Evolutionary conservation across 352 stramenopile genomes (phyloP), one percentile per base, ranked within the genome.

Genomic region (Elongisporangium undulatum): DNA sequence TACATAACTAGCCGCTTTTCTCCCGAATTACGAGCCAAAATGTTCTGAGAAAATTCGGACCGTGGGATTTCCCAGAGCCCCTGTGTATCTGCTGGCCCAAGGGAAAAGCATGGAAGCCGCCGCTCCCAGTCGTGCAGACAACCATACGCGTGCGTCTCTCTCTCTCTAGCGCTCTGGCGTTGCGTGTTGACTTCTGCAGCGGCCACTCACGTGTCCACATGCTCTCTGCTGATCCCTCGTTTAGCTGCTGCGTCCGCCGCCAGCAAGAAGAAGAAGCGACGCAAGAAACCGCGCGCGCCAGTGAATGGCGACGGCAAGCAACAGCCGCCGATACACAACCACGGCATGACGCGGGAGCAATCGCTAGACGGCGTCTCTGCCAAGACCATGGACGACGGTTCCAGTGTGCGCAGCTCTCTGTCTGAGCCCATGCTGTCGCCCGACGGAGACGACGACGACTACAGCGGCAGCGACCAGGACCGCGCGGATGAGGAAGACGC

Each of bases 401-500:
- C 38, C 29, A 64, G 58, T 50, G 49, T 64, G 26, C 62, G 59
- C 56, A 76, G 69, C 57, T 59, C 59, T 29, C 55, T 73, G 21
- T 73, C 65, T 8, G 57, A 41, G 29, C 29, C 29, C 29, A 15
- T 20, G 19, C 41, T 48, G 5, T 51, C 48, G 48, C 17, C 51
- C n/a, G 58, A 55, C 48, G 45, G 63, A 19, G n/a, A n/a, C n/a
- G 67, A 53, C 45, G 62, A 64, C 45, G 65, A 61, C 51, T 22
- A 57, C 34, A 53, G 24, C 38, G 17, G 16, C 17, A 62, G 51
- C 52, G 49, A 61, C 48, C n/a, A 21, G 24, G 56, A 26, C 3
- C 41, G 17, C 29, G 49, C 19, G 8, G 58, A 83, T 16, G 95
- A 97, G 60, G 93, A 97, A 64, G 75, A 89, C 21, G 29, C 29